Conservation (phyloP, 2,329 filamentous ascomycete genomes). For the Hyphodiscus sp. region DNA sequence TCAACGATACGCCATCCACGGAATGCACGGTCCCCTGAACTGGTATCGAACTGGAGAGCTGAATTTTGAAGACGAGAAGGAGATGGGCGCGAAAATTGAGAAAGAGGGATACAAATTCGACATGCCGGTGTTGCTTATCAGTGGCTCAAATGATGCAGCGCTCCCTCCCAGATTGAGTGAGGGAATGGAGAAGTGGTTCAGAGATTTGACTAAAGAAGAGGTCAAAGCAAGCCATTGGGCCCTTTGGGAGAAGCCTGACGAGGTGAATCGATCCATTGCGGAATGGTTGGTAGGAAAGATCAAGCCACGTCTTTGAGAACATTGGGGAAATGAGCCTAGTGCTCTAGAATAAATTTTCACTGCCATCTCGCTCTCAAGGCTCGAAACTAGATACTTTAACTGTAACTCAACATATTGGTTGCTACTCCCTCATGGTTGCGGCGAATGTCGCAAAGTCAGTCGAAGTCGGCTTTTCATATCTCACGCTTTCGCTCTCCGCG, state of each 20-base stretch:
- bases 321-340: no score
- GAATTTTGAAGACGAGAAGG: conserved; percentile 71
- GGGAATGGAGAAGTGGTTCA: conserved; percentile 64
- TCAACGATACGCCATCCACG: conserved; percentile 61
- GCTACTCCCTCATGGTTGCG: no score
- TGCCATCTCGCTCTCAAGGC: no score
- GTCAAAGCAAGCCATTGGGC: conserved; percentile 78
- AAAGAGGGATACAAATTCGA: conserved; percentile 47
- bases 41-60: conserved; percentile 75
- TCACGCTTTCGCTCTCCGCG: no score
- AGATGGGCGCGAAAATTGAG: conserved; percentile 52
- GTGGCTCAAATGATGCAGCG: conserved; percentile 63
- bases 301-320: not conserved
- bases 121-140: conserved; percentile 67
- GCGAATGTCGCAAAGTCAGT: no score
- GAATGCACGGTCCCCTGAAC: conserved; percentile 73
- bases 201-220: conserved; percentile 53
- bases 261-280: conserved; percentile 58
- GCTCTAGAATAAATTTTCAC: no score
- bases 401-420: no score
- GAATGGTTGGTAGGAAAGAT: conserved; percentile 21
- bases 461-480: no score
- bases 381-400: no score
- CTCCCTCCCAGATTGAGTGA: conserved; percentile 64
- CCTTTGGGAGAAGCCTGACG: conserved; percentile 63